Evolutionary conservation across 768 basidiomycete genomes (phyloP).

Genomic region (Termitomyces titanicus): DNA sequence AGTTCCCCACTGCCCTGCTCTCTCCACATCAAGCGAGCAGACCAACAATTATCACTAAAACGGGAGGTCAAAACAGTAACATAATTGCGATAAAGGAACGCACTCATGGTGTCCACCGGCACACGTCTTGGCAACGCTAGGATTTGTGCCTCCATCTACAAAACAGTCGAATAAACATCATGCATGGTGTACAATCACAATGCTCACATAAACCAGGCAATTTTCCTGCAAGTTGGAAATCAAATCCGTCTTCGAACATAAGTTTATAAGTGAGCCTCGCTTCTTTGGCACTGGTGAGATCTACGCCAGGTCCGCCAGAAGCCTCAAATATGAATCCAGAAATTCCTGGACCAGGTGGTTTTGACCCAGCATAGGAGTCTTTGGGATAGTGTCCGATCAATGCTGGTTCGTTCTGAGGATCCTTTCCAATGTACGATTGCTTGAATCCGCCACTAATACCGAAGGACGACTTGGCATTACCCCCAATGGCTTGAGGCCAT

Average conservation of each 20-base stretch:
- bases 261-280: constrained; percentile 57
- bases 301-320: constrained; percentile 44
- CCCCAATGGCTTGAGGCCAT: constrained; percentile 1
- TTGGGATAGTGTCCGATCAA: constrained; percentile 9
- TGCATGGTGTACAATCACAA: neutral
- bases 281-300: constrained; percentile 58
- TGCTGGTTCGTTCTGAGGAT: neutral
- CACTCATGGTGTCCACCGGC: constrained; percentile 48
- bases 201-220: constrained; percentile 63
- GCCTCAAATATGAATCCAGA: constrained; percentile 47
- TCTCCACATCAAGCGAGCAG: constrained; percentile 68
- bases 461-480: neutral
- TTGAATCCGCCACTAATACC: constrained; percentile 6
- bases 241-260: constrained; percentile 43
- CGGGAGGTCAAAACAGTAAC: neutral
- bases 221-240: constrained; percentile 65
- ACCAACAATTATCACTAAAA: constrained; percentile 52
- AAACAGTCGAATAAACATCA: neutral
- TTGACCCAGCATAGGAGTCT: constrained; percentile 12
- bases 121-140: constrained; percentile 43
- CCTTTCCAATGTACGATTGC: neutral
- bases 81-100: neutral
- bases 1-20: constrained; percentile 54
- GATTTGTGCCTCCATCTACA: constrained; percentile 51
- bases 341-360: constrained; percentile 1